Evolutionary conservation across 352 stramenopile species (phyloP), one percentile per base, ranked within the genome.

Genomic region (Pythium guiyangense): DNA sequence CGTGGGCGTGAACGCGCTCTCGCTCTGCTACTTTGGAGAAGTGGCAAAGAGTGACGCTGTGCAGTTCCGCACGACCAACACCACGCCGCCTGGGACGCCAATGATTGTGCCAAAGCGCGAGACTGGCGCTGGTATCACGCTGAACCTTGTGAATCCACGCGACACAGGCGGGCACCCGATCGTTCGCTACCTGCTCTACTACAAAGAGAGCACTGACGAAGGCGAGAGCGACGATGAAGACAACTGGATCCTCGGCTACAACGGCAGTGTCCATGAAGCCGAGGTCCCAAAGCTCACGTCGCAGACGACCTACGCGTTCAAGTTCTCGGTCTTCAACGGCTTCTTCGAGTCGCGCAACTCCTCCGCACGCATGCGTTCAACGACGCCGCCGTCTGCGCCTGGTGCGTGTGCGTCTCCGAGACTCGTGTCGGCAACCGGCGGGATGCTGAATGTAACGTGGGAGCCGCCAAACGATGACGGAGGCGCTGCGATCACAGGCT

Each of bases 151-250:
- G 34, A 64, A 81, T 51, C 75, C 75, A 3, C 64, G 73, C 27
- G 77, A 88, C 40, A 79, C 62, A 20, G 77, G 77, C 10, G 77
- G 77, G n/a, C 46, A 63, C 14, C 37, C 52, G 4, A 84, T 88
- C 22, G 53, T 57, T 10, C 56, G 29, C 2, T 84, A 79, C 59
- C 49, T 49, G 17, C 37, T 88, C 0, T 85, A 83, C 52, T 83
- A 69, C 45, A 71, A 66, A 31, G 40, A 55, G 22, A 66, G 65
- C 20, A 39, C 4, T 2, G 43, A 20, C 6, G 26, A 54, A 15
- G 37, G 17, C 6, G 46, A 70, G 9, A n/a, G 27, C 3, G 11
- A 66, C 8, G 26, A 53, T 12, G 37, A 25, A 5, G 47, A 70
- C 12, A 20, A 31, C 5, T 90, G 79, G 79, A 55, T 40, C 14